These are phyloP conservation scores for Escallonia rubra DNA, from an alignment of 129 eudicot species.

Conservation along the genomic window DNA sequence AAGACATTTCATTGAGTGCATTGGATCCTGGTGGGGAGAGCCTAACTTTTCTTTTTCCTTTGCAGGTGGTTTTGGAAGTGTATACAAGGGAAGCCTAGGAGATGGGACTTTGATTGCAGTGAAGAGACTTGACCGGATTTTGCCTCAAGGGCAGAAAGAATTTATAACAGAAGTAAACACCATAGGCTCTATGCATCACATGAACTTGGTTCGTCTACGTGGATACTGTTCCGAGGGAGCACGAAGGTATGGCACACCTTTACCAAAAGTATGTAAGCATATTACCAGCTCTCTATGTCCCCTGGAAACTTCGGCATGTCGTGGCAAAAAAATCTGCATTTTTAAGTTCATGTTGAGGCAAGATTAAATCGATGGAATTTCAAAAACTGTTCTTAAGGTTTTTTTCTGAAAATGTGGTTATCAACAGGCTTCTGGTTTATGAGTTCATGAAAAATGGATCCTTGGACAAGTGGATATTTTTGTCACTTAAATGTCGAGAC, in stretches of 20 bases:
- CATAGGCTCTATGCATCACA: constrained; percentile 93
- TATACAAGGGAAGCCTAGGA: constrained; percentile 80
- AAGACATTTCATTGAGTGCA: too few relatives aligned
- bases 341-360: too few relatives aligned
- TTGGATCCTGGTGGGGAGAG: too few relatives aligned
- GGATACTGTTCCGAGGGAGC: constrained; percentile 93
- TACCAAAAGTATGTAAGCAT: too few relatives aligned
- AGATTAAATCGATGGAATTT: background rate
- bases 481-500: constrained; percentile 41
- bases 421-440: constrained; percentile 80
- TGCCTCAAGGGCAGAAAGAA: constrained; percentile 92
- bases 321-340: too few relatives aligned
- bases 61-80: constrained; percentile 98
- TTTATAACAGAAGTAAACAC: constrained; percentile 89
- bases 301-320: too few relatives aligned
- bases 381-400: background rate
- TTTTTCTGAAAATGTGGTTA: background rate
- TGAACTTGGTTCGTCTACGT: constrained; percentile 90
- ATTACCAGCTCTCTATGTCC: too few relatives aligned
- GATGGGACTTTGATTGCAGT: constrained; percentile 84
- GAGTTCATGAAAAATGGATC: constrained; percentile 97
- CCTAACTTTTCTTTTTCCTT: background rate
- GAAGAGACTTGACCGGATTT: constrained; percentile 71
- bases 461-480: constrained; percentile 87
- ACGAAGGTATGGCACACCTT: constrained; percentile 43